Evolutionary conservation across 179 eudicot genomes (phyloP).

Genomic region (Pouteria campechiana): DNA sequence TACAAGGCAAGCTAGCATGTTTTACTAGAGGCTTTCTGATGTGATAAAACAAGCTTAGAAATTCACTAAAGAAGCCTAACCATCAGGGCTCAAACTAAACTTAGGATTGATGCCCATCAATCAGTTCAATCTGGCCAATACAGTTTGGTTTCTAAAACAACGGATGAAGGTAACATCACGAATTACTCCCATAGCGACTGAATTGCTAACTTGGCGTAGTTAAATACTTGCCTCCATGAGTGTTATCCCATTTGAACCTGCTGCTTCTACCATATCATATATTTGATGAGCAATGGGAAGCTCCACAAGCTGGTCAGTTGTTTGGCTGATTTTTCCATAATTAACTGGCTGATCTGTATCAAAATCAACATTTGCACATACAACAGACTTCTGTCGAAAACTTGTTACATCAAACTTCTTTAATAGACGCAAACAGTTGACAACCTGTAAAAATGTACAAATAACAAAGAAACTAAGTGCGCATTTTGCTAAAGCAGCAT

Average conservation of each 20-base stretch:
- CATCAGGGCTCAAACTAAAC: too few relatives aligned
- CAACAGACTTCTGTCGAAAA: constrained; percentile 47
- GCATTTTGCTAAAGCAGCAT: not conserved
- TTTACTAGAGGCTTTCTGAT: too few relatives aligned
- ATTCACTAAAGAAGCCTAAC: too few relatives aligned
- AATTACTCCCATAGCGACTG: too few relatives aligned
- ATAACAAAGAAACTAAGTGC: constrained; percentile 2
- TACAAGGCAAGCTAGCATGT: too few relatives aligned
- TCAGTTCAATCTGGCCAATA: too few relatives aligned
- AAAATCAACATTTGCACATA: constrained; percentile 27
- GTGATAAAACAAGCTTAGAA: too few relatives aligned
- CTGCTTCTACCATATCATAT: constrained; percentile 75
- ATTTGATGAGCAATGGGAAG: constrained; percentile 89
- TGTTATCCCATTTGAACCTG: constrained; percentile 75
- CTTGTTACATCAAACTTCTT: constrained; percentile 55
- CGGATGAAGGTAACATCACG: too few relatives aligned
- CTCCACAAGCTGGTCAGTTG: constrained; percentile 78
- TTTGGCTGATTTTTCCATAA: constrained; percentile 45
- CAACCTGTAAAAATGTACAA: constrained; percentile 41
- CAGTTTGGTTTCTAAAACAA: too few relatives aligned
- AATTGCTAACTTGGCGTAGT: too few relatives aligned
- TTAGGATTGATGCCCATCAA: too few relatives aligned
- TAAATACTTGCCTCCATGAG: constrained; percentile 63
- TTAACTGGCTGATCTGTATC: constrained; percentile 31
- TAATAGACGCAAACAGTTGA: constrained; percentile 67